These are phyloP conservation scores for Acacia melanoxylon DNA, from an alignment of 306 rosid genomes.

Conservation along the genomic window DNA sequence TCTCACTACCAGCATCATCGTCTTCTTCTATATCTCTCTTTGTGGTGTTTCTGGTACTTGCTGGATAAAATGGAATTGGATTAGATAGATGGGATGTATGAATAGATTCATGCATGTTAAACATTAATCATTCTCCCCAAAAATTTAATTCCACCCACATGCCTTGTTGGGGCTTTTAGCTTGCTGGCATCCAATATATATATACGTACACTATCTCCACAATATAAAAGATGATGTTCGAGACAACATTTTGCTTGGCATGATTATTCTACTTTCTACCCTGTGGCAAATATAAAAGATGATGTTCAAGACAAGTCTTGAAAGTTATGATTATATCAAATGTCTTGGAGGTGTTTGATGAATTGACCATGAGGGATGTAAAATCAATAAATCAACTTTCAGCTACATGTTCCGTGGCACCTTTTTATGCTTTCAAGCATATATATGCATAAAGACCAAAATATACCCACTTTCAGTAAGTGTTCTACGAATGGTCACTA, in stretches of 20 bases:
- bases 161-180: neutral
- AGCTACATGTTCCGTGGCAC: slow-evolving; percentile 39
- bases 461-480: slow-evolving; percentile 41
- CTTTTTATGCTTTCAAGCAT: slow-evolving; percentile 19
- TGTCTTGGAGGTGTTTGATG: slow-evolving; percentile 25
- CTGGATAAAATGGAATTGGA: slow-evolving; percentile 39
- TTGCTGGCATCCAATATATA: neutral
- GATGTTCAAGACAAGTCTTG: neutral
- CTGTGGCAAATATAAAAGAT: neutral
- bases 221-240: too few relatives aligned
- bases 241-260: slow-evolving; percentile 17
- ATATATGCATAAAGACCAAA: slow-evolving; percentile 1
- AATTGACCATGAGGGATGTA: slow-evolving; percentile 30
- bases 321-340: slow-evolving; percentile 35
- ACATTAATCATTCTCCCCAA: slow-evolving; percentile 29
- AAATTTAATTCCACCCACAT: too few relatives aligned
- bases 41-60: slow-evolving; percentile 43
- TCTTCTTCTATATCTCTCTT: neutral
- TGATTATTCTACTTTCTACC: neutral
- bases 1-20: neutral
- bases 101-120: slow-evolving; percentile 43
- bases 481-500: slow-evolving; percentile 29
- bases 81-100: slow-evolving; percentile 54
- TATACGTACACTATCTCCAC: too few relatives aligned
- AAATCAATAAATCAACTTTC: slow-evolving; percentile 44